phyloP scores from a whole-genome alignment of 2,329 filamentous ascomycete species.

The Beauveria sp. region DNA sequence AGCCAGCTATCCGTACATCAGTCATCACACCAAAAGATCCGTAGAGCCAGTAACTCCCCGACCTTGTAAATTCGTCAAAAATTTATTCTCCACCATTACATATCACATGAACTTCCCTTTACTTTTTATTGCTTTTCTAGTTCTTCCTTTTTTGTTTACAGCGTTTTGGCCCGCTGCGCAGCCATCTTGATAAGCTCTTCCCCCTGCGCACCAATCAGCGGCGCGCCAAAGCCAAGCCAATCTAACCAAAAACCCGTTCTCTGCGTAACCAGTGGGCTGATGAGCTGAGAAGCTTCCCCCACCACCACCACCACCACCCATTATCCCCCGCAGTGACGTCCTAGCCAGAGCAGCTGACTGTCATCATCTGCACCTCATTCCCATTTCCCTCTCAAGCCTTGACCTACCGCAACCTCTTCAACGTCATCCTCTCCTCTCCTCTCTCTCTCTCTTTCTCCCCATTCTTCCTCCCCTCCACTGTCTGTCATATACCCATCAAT shows the following conservation, averaged over 20 bases:
- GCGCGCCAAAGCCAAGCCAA: background rate
- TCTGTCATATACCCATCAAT: background rate
- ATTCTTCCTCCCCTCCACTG: background rate
- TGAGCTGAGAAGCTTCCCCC: too few species aligned
- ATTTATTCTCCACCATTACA: background rate
- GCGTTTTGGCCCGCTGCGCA: background rate
- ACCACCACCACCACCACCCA: background rate
- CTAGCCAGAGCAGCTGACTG: background rate
- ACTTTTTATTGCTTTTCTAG: background rate
- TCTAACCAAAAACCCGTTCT: too few species aligned
- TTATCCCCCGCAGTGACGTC: background rate
- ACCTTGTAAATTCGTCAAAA: too few species aligned
- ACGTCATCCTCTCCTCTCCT: background rate
- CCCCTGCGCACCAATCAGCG: background rate
- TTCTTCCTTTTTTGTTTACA: background rate
- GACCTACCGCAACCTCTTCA: background rate
- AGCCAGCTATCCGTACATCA: too few species aligned
- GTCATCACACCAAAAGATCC: background rate
- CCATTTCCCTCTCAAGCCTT: background rate
- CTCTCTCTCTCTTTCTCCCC: background rate
- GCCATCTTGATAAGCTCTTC: background rate
- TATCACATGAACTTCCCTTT: background rate
- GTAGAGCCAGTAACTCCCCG: background rate
- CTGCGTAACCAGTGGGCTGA: background rate
- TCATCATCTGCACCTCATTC: slow-evolving; percentile 6